Evolutionary conservation across 768 basidiomycete genomes (phyloP), one percentile per base, ranked within the genome.

Genomic region (Lactifluus rugatus): DNA sequence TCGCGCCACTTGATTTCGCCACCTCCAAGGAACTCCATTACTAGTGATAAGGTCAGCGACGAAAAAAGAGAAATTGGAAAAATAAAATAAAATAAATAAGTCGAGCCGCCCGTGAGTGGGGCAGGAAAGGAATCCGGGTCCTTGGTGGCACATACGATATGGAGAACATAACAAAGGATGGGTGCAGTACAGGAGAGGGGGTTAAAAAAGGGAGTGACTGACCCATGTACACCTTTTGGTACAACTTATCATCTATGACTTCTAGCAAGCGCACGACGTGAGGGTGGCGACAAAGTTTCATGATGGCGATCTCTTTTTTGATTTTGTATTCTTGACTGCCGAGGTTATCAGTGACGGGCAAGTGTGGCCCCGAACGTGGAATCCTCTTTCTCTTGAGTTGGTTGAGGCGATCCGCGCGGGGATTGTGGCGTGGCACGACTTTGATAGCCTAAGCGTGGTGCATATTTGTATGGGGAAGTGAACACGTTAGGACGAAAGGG

Each of bases 1-100:
- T 81, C 79, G 57, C 82, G 79, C 95, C 96, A 98, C 67, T 85
- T 88, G 44, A 99, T 84, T 72, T 98, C 94, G 23, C 96, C 96
- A 11, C 94, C 93, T 11, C 84, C 87, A 62, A 96, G 87, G 70
- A 91, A 97, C 68, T 99, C 96, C 83, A 99, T 89, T 36, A 97
- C 93, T 95, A 65, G 62, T 21, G 61, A 31, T 10, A 31, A 31
- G 44, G 60, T 62, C 45, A 50, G 56, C 47, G 28, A 41, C 31
- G 46, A 39, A n/a, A 34, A 0, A 10, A 16, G 31, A 31, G 8
- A 3, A 31, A 31, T n/a, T 4, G 31, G 31, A 31, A 3, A 31
- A 31, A 31, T 3, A 31, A 57, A 66, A 53, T 37, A 42, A 23
- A 44, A 6, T 31, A 2, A 31, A 31, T 6, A 4, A 44, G 8